Evolutionary conservation across 305 asterid species (phyloP).

Genomic region (Solanum aculeatissimum): DNA sequence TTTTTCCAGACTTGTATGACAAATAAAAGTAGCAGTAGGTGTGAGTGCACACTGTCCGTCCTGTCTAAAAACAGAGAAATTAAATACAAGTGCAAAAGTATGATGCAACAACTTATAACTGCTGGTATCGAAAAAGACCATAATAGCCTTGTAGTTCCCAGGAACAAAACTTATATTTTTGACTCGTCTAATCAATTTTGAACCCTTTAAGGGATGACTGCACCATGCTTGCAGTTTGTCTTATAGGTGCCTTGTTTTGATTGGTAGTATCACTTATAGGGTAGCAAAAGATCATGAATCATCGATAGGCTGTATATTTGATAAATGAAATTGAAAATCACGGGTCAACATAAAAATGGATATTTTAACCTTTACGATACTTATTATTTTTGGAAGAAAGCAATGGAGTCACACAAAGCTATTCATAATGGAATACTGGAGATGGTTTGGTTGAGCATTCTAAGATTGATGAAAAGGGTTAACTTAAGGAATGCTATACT

Average conservation of each 20-base stretch:
- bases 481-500: too few relatives aligned
- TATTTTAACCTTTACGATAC: constrained; percentile 12
- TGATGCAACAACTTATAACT: background rate
- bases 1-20: background rate
- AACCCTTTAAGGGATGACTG: too few relatives aligned
- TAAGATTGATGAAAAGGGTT: too few relatives aligned
- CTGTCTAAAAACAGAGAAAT: background rate
- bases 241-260: too few relatives aligned
- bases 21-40: background rate
- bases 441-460: constrained; percentile 21
- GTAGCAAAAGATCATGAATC: too few relatives aligned
- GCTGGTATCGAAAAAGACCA: background rate
- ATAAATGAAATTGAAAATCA: constrained; percentile 28
- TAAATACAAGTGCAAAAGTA: background rate
- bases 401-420: background rate
- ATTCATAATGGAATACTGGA: constrained; percentile 7
- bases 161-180: background rate
- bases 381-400: constrained; percentile 23
- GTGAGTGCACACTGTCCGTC: background rate
- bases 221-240: too few relatives aligned
- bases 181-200: too few relatives aligned
- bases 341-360: constrained; percentile 17
- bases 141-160: background rate
- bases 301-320: constrained; percentile 11
- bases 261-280: too few relatives aligned